A percentile compares a stretch with the other conserved stretches of the same genome.
phyloP scores from a whole-genome alignment of 768 basidiomycete genomes.

The Jaapia argillacea region DNA sequence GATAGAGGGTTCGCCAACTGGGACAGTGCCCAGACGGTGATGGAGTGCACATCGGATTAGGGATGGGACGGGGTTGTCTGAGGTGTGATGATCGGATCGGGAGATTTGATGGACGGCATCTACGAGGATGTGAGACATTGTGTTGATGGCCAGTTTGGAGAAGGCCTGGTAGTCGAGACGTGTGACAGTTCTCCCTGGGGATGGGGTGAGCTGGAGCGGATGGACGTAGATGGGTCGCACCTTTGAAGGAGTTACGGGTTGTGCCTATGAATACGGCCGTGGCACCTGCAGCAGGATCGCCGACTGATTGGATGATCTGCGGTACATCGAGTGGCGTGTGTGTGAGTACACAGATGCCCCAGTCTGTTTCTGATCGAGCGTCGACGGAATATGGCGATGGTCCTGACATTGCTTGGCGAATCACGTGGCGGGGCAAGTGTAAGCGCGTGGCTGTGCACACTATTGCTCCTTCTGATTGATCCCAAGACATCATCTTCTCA shows the following conservation, averaged over 20 bases:
- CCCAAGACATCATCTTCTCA: too few species aligned
- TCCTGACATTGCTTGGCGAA: slow-evolving; percentile 1
- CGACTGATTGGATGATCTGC: slow-evolving; percentile 50
- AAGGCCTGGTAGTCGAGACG: slow-evolving; percentile 79
- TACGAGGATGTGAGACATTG: slow-evolving; percentile 49
- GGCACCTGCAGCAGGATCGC: slow-evolving; percentile 59
- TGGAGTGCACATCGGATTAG: slow-evolving; percentile 31
- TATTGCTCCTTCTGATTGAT: too few species aligned
- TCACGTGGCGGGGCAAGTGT: slow-evolving; percentile 3
- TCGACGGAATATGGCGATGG: slow-evolving; percentile 26
- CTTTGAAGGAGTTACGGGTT: slow-evolving; percentile 79
- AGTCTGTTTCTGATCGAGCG: slow-evolving; percentile 26
- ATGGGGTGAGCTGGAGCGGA: slow-evolving; percentile 2
- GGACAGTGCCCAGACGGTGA: slow-evolving; percentile 71
- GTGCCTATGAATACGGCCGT: slow-evolving; percentile 75
- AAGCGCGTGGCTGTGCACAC: too few species aligned
- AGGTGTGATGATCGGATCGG: slow-evolving; percentile 3
- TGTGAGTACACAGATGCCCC: slow-evolving; percentile 50
- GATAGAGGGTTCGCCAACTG: slow-evolving; percentile 74
- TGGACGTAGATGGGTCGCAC: slow-evolving; percentile 24
- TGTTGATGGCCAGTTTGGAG: slow-evolving; percentile 70
- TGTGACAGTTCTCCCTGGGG: slow-evolving; percentile 56
- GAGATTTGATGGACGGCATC: slow-evolving; percentile 11
- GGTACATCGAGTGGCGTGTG: slow-evolving; percentile 46
- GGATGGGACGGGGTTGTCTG: slow-evolving; percentile 36